phyloP scores from a whole-genome alignment of 106 monocot species.

The Phalaenopsis equestris region DNA sequence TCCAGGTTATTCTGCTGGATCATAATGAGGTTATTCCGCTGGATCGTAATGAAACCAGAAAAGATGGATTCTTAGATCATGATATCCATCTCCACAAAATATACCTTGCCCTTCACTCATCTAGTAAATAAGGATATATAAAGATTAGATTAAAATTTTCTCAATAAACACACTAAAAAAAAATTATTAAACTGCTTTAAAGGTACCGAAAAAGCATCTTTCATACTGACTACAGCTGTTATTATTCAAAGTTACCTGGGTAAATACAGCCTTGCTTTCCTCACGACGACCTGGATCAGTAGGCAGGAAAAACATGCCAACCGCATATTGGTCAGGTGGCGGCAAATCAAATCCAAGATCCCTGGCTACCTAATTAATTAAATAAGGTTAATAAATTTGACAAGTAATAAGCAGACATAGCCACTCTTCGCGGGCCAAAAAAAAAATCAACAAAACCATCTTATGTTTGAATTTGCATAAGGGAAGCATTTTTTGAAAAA shows the following conservation, averaged over 20 bases:
- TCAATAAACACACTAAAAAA: background rate
- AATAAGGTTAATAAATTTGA: background rate
- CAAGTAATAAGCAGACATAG: background rate
- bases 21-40: background rate
- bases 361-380: slow-evolving; percentile 39
- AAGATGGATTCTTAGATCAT: background rate
- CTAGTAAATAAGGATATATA: background rate
- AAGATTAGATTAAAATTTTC: background rate
- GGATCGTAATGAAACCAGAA: background rate
- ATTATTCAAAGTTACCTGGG: slow-evolving; percentile 37
- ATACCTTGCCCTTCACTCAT: background rate
- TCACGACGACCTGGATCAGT: slow-evolving; percentile 53
- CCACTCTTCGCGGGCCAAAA: background rate
- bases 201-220: background rate
- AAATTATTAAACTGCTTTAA: background rate
- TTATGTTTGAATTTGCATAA: background rate
- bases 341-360: slow-evolving; percentile 79
- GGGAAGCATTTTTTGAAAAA: background rate
- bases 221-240: background rate
- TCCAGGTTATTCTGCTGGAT: slow-evolving; percentile 2
- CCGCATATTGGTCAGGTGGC: slow-evolving; percentile 71
- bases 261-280: slow-evolving; percentile 68
- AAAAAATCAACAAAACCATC: background rate
- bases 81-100: background rate
- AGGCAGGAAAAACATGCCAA: slow-evolving; percentile 94